phyloP scores from a whole-genome alignment of 495 filamentous ascomycete genomes.

The Daldinia childiae region DNA sequence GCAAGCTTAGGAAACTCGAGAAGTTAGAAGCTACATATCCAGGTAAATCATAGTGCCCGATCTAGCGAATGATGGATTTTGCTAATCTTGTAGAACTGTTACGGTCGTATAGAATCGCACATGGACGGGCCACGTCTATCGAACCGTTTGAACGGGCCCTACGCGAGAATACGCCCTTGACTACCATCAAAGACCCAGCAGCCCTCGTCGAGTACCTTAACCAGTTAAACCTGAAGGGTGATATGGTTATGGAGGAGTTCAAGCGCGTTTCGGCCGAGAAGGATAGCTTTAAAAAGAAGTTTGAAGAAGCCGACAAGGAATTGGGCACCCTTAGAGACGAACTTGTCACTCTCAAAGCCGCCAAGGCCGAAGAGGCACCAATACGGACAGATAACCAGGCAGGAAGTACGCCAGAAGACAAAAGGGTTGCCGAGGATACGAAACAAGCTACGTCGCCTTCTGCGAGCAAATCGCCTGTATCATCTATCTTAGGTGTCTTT shows the following conservation, averaged over 20 bases:
- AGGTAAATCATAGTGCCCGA: constrained; percentile 58
- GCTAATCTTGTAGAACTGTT: constrained; percentile 71
- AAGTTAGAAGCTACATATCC: constrained; percentile 88
- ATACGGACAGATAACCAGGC: constrained; percentile 11
- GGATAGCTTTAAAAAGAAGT: constrained; percentile 79
- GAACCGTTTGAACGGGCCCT: constrained; percentile 92
- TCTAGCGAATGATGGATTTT: neutral
- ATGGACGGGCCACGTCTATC: constrained; percentile 82
- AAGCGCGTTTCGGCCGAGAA: constrained; percentile 84
- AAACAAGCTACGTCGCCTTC: constrained; percentile 34
- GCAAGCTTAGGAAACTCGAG: constrained; percentile 78
- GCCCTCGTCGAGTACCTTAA: constrained; percentile 94
- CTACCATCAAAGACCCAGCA: constrained; percentile 84
- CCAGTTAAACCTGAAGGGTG: constrained; percentile 82
- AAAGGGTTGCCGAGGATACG: constrained; percentile 18
- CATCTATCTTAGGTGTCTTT: constrained; percentile 54
- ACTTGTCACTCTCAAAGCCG: constrained; percentile 44
- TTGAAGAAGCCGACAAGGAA: constrained; percentile 73
- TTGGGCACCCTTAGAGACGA: constrained; percentile 62
- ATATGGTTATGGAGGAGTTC: constrained; percentile 93
- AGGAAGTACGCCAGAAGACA: constrained; percentile 13
- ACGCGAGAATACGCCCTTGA: constrained; percentile 88
- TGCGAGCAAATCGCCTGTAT: constrained; percentile 51
- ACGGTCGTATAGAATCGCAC: constrained; percentile 88
- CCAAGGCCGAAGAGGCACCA: constrained; percentile 34